phyloP scores from a whole-genome alignment of 2,329 filamentous ascomycete genomes.

The Paracamarosporium sp. region DNA sequence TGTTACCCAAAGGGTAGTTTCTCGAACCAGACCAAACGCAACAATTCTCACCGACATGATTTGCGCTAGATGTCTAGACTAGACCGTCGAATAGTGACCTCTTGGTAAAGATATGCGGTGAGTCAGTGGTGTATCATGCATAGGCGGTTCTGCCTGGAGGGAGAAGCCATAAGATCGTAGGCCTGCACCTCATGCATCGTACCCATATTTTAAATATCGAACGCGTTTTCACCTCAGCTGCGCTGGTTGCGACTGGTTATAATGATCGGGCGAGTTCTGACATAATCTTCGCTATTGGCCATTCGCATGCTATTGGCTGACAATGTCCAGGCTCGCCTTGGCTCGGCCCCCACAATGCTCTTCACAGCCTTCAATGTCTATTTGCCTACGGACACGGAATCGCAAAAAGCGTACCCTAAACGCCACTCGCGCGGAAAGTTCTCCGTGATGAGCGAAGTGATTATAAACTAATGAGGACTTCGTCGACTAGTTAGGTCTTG shows the following conservation, averaged over 20 bases:
- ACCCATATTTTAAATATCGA: neutral
- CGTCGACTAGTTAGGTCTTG: neutral
- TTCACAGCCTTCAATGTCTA: neutral
- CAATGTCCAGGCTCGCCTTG: neutral
- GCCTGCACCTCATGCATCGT: neutral
- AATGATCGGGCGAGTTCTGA: slow-evolving; percentile 20
- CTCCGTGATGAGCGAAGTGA: neutral
- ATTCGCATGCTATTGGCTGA: slow-evolving; percentile 15
- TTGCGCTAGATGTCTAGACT: neutral
- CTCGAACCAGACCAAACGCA: neutral
- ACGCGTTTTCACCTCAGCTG: neutral
- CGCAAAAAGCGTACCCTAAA: neutral
- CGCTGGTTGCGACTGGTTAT: neutral
- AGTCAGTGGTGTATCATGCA: neutral
- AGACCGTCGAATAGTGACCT: neutral
- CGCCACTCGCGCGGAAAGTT: neutral
- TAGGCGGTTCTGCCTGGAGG: neutral
- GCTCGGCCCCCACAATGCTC: slow-evolving; percentile 2
- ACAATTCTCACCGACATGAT: slow-evolving; percentile 3
- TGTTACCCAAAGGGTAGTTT: slow-evolving; percentile 25
- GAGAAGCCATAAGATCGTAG: neutral
- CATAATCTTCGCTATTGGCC: slow-evolving; percentile 21
- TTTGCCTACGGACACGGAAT: neutral
- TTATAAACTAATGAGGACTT: neutral
- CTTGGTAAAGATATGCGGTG: slow-evolving; percentile 1